phyloP scores from a whole-genome alignment of 208 protist species.

The Tetramitus jugosus region DNA sequence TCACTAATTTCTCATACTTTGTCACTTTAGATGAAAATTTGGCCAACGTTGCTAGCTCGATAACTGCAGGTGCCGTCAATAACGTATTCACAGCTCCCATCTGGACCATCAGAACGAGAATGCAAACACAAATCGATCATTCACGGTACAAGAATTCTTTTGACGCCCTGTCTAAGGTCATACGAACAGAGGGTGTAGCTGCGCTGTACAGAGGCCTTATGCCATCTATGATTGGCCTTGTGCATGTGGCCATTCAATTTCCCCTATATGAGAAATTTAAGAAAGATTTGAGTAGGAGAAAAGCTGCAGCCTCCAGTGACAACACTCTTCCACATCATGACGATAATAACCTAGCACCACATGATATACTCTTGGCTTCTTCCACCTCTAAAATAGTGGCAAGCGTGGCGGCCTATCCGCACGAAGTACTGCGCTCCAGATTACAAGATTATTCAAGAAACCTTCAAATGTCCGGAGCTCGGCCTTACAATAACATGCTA shows the following conservation, averaged over 20 bases:
- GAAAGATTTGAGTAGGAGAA: background rate
- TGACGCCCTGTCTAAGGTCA: slow-evolving; percentile 37
- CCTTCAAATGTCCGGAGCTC: background rate
- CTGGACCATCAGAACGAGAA: slow-evolving; percentile 33
- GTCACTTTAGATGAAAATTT: background rate
- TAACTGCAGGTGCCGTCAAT: slow-evolving; percentile 32
- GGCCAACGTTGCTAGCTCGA: slow-evolving; percentile 30
- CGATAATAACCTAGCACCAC: background rate
- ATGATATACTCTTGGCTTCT: slow-evolving; percentile 34
- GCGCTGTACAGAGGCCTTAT: slow-evolving; percentile 45
- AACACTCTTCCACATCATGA: background rate
- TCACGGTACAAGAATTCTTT: slow-evolving; percentile 34
- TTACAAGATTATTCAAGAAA: slow-evolving; percentile 36
- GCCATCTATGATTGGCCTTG: slow-evolving; percentile 44
- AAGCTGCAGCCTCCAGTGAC: no score
- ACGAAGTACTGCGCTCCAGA: slow-evolving; percentile 49
- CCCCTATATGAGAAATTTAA: slow-evolving; percentile 42
- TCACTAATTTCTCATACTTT: no score
- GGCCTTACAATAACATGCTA: background rate
- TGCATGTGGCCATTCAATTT: slow-evolving; percentile 54
- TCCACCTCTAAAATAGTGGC: slow-evolving; percentile 38
- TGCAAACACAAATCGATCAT: slow-evolving; percentile 28
- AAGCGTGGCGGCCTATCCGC: slow-evolving; percentile 39
- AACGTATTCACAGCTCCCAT: slow-evolving; percentile 33
- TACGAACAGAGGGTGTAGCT: slow-evolving; percentile 34